A percentile compares a stretch with the other conserved stretches of the same genome.
These are phyloP conservation scores for Hanseniaspora taiwanica DNA, from an alignment of 805 yeast species.

Conservation along the genomic window DNA sequence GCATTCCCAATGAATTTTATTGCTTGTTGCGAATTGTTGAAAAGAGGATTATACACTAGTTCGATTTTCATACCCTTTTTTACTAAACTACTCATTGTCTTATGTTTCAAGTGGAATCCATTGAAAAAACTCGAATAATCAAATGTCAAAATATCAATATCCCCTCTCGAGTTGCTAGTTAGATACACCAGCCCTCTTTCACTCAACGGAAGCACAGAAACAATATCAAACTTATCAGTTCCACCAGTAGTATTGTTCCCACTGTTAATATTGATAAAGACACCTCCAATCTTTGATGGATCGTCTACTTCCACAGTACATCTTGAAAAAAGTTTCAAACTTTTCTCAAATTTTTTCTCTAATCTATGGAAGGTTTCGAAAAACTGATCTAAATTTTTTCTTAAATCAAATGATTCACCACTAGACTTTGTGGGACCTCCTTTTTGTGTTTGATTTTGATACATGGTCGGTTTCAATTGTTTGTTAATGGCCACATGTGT, in stretches of 20 bases:
- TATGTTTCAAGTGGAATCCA: slow-evolving; percentile 53
- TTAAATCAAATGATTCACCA: slow-evolving; percentile 10
- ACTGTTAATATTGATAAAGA: slow-evolving; percentile 3
- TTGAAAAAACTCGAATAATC: slow-evolving; percentile 32
- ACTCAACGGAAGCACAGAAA: slow-evolving; percentile 67
- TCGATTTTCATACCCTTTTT: slow-evolving; percentile 77
- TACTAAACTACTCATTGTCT: slow-evolving; percentile 70
- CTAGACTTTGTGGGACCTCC: slow-evolving; percentile 30
- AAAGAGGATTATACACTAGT: slow-evolving; percentile 48
- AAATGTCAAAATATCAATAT: slow-evolving; percentile 64
- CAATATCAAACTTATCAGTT: slow-evolving; percentile 49
- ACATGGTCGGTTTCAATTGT: slow-evolving; percentile 38
- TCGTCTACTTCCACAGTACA: slow-evolving; percentile 68
- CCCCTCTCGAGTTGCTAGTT: slow-evolving; percentile 50
- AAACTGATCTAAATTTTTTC: slow-evolving; percentile 1
- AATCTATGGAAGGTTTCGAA: slow-evolving; percentile 9
- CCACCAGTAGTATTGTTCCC: slow-evolving; percentile 1
- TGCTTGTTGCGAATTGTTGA: slow-evolving; percentile 28
- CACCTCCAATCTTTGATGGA: slow-evolving; percentile 42
- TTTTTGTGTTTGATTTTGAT: slow-evolving; percentile 34
- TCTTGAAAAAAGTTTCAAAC: slow-evolving; percentile 47
- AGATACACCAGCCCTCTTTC: slow-evolving; percentile 72
- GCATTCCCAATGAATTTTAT: slow-evolving; percentile 58
- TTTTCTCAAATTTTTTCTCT: slow-evolving; percentile 22
- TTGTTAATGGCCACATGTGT: slow-evolving; percentile 68